Percentiles rank a stretch among this genome's conserved stretches.
Evolutionary conservation across 495 filamentous ascomycete genomes (phyloP).

Genomic region (Penicillium robsamsonii): DNA sequence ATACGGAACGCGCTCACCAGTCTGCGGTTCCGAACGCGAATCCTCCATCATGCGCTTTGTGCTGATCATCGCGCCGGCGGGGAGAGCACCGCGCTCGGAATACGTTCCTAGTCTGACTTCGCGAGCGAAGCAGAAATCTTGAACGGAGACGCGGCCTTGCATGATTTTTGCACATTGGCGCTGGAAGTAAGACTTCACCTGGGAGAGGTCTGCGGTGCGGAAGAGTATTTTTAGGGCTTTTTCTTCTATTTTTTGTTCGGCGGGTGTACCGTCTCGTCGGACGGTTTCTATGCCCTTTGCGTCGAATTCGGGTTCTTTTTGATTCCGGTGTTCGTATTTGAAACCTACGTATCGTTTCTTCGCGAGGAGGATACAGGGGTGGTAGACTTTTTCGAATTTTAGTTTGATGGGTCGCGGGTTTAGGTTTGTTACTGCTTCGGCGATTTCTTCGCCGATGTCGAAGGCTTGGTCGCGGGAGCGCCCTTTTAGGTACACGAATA

Average conservation of each 20-base stretch:
- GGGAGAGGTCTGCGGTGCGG: conserved; percentile 80
- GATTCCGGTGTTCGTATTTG: conserved; percentile 81
- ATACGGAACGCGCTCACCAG: conserved; percentile 92
- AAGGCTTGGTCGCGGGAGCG: conserved; percentile 86
- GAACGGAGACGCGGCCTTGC: conserved; percentile 80
- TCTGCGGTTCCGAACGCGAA: conserved; percentile 84
- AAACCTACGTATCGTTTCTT: conserved; percentile 99
- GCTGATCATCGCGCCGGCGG: conserved; percentile 84
- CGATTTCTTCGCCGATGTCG: conserved; percentile 87
- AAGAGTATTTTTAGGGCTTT: conserved; percentile 88
- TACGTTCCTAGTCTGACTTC: conserved; percentile 92
- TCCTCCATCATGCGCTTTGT: conserved; percentile 83
- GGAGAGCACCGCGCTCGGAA: conserved; percentile 72
- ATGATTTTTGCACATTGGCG: conserved; percentile 90
- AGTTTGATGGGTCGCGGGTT: conserved; percentile 93
- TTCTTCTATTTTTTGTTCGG: conserved; percentile 97
- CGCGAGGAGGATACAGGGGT: conserved; percentile 86
- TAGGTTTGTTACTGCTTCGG: conserved; percentile 80
- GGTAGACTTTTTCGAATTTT: conserved; percentile 98
- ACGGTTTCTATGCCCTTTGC: conserved; percentile 99
- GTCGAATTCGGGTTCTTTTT: conserved; percentile 86
- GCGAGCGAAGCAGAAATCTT: conserved; percentile 92
- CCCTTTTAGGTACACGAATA: conserved; percentile 91
- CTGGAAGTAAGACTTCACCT: conserved; percentile 91
- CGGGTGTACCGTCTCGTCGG: conserved; percentile 87